Evolutionary conservation across 2,329 filamentous ascomycete species (phyloP).

Genomic region (Rhytidhysteron rufulum): DNA sequence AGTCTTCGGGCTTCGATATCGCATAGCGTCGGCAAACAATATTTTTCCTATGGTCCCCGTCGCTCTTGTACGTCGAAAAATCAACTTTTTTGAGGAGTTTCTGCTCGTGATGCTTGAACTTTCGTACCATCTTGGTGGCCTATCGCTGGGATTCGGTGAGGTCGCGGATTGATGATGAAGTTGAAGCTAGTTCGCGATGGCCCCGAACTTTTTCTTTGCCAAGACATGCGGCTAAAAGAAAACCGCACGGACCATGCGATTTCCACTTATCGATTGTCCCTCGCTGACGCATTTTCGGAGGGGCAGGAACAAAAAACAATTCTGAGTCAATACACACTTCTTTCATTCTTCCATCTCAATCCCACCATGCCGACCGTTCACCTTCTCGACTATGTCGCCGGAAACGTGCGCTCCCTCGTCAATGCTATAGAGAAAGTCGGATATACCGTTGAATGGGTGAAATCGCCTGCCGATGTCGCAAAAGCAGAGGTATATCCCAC

Average conservation of each 20-base stretch:
- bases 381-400: conserved; percentile 86
- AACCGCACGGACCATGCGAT: no score
- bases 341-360: neutral
- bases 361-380: conserved; percentile 70
- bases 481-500: conserved; percentile 67
- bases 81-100: conserved; percentile 91
- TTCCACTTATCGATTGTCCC: no score
- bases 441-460: conserved; percentile 90
- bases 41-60: conserved; percentile 81
- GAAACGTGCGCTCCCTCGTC: conserved; percentile 91
- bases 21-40: conserved; percentile 79
- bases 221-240: no score
- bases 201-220: neutral
- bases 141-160: neutral
- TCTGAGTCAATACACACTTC: neutral
- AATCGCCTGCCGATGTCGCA: conserved; percentile 75
- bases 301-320: neutral
- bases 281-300: no score
- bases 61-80: conserved; percentile 89
- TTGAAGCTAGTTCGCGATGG: neutral
- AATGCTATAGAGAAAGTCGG: conserved; percentile 97
- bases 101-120: conserved; percentile 95
- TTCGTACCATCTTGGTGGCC: conserved; percentile 69
- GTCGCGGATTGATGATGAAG: neutral
- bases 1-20: conserved; percentile 72